Conservation (phyloP, 2,329 filamentous ascomycete species). For the Diaporthe humulicola region DNA sequence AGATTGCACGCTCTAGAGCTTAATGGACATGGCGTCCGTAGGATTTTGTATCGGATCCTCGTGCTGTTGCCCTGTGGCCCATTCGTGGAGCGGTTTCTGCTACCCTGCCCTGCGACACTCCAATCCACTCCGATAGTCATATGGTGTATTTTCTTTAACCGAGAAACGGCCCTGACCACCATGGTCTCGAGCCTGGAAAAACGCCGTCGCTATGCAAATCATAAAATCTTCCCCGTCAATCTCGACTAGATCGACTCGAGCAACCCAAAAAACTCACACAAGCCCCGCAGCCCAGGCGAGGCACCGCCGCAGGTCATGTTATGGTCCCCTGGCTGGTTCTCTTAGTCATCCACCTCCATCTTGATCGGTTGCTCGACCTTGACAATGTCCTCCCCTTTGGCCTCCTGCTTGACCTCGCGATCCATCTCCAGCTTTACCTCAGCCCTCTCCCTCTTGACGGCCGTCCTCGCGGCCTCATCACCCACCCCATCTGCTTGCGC, state of each 20-base stretch:
- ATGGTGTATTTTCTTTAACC: not conserved
- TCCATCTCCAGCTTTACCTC: slow-evolving; percentile 62
- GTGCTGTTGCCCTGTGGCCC: not conserved
- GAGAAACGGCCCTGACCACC: not conserved
- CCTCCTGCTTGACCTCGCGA: slow-evolving; percentile 60
- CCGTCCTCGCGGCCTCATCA: slow-evolving; percentile 53
- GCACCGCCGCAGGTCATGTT: not conserved
- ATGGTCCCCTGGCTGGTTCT: slow-evolving; percentile 11
- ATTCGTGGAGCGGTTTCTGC: not conserved
- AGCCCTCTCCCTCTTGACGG: slow-evolving; percentile 48
- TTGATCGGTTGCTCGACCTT: slow-evolving; percentile 47
- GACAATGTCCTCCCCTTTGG: slow-evolving; percentile 51
- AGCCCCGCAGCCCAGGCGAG: slow-evolving; percentile 2
- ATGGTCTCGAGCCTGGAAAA: not conserved
- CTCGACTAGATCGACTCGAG: slow-evolving; percentile 25
- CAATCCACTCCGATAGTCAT: not conserved
- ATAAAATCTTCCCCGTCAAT: not conserved
- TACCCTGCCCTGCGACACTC: not conserved
- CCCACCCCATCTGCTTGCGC: slow-evolving; percentile 40
- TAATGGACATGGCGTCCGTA: slow-evolving; percentile 32
- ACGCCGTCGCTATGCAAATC: slow-evolving; percentile 43
- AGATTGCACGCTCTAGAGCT: slow-evolving; percentile 38
- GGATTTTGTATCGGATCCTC: slow-evolving; percentile 30
- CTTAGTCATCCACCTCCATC: slow-evolving; percentile 65
- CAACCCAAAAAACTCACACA: slow-evolving; percentile 10